Base-by-base conservation (phyloP, 2,329 filamentous ascomycete species). In the Aspergillus brunneoviolaceus region DNA sequence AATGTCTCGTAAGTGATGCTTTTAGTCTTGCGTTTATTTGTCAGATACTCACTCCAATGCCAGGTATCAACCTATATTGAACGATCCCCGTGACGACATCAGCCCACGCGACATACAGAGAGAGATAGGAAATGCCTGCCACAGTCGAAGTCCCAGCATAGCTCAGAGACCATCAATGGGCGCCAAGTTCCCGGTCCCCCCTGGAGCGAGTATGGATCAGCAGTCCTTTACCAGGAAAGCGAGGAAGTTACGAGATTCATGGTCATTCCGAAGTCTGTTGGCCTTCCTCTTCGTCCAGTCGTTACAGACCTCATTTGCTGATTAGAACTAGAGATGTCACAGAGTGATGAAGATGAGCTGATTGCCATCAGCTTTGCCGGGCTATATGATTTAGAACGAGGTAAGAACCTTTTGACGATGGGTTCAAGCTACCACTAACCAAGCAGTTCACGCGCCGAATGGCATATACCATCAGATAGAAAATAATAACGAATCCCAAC, bases 311-410 rank as follows among this genome's bases (percentile, higher is more conserved):
- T 25, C 16, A 16, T 23, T 16, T 54, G 19, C 57, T 59, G 27
- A 59, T 23, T 27, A n/a, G 14, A 1, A 10, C 16, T 39, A 72
- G 70, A 71, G 50, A 48, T 66, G 9, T 65, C 65, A 12, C 69
- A 71, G 21, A 55, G 68, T 27, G 70, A 73, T 25, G 70, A 73
- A 53, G 69, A 71, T 50, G 70, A 73, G 57, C 49, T 73, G 4
- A 56, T 73, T 11, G 70, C 70, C 0, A 65, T 73, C 35, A 69
- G 69, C 29, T 73, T 73, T 63, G 64, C 69, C 23, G 66, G 67
- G 9, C 23, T 69, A 16, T 71, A 72, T 59, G 69, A 73, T 45
- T 47, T 73, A 31, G 70, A 73, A 60, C 61, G 63, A 65, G 68
- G 70, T 70, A 54, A 49, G 33, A 56, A 51, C n/a, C 3, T 55